Evolutionary conservation across 169 alveolate genomes (phyloP), one percentile per base, ranked within the genome.

Genomic region (Cryptosporidium viatorum): DNA sequence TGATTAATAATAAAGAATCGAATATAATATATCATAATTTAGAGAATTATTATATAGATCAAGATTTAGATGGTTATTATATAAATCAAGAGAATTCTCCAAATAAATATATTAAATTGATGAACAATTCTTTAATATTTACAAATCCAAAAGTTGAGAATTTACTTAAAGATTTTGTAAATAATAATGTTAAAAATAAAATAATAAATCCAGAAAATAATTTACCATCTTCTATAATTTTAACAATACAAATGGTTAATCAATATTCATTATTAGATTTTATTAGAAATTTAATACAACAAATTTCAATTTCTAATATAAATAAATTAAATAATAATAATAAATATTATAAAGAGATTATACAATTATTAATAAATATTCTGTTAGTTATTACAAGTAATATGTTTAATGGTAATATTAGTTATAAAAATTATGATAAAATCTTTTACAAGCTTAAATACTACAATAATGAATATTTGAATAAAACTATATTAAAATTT

Each of bases 191-290:
- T 21, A 7, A 18, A 23, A 14, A 43, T 37, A 65, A 65, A 26
- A 2, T 21, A 14, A 8, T 21, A 14, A 65, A 33, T 29, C 5
- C 5, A 7, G 71, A 23, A 1, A 65, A 35, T 52, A 51, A 10
- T 10, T n/a, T 59, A 35, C 14, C 39, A 6, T 50, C 86, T 3
- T 73, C 86, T 8, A 16, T 52, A 5, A 50, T 10, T 23, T 14
- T 73, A 35, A 31, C 43, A 48, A 35, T 39, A n/a, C 74, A 60
- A 65, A 39, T 80, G 62, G 43, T 80, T 29, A 59, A 80, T 29
- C 89, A 80, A 37, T 62, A 43, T 29, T 80, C 75, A 39, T 23
- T 80, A 16, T 18, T 80, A 29, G 89, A 80, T 10, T 80, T 80
- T 35, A 80, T 80, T 2, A 62, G 29, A 14, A 52, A 73, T 12